Evolutionary conservation across 495 filamentous ascomycete genomes (phyloP).

Genomic region (Neurospora africana): DNA sequence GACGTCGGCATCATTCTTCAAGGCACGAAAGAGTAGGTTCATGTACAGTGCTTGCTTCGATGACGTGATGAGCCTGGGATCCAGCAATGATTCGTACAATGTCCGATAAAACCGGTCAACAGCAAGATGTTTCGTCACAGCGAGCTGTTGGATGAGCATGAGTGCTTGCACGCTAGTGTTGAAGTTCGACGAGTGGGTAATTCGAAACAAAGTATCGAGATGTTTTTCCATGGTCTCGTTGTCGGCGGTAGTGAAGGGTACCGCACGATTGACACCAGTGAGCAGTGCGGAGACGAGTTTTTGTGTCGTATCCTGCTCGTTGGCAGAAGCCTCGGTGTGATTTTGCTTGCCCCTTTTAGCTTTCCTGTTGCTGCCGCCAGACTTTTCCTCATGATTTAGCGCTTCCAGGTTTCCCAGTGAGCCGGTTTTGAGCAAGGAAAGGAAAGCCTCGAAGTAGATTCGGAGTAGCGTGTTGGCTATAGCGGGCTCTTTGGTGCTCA

Average conservation of each 20-base stretch:
- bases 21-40: slow-evolving; percentile 75
- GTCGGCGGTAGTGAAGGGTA: slow-evolving; percentile 80
- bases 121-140: slow-evolving; percentile 59
- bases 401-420: slow-evolving; percentile 16
- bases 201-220: slow-evolving; percentile 83
- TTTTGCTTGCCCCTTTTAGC: slow-evolving; percentile 10
- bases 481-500: slow-evolving; percentile 70
- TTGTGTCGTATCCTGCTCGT: slow-evolving; percentile 54
- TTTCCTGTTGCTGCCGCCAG: slow-evolving; percentile 5
- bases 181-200: slow-evolving; percentile 96
- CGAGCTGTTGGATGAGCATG: slow-evolving; percentile 90
- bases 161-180: slow-evolving; percentile 95
- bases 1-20: slow-evolving; percentile 78
- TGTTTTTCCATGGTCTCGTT: slow-evolving; percentile 72
- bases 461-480: slow-evolving; percentile 73
- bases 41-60: slow-evolving; percentile 94
- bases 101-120: slow-evolving; percentile 90
- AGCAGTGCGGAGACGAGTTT: slow-evolving; percentile 85
- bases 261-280: slow-evolving; percentile 89
- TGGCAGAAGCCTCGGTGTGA: slow-evolving; percentile 13
- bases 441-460: slow-evolving; percentile 84
- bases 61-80: slow-evolving; percentile 74
- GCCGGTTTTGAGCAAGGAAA: slow-evolving; percentile 57
- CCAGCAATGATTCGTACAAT: slow-evolving; percentile 87
- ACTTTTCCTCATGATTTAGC: slow-evolving; percentile 14